Evolutionary conservation across 257 asterid species (phyloP).

Genomic region (Jacaranda copaia): DNA sequence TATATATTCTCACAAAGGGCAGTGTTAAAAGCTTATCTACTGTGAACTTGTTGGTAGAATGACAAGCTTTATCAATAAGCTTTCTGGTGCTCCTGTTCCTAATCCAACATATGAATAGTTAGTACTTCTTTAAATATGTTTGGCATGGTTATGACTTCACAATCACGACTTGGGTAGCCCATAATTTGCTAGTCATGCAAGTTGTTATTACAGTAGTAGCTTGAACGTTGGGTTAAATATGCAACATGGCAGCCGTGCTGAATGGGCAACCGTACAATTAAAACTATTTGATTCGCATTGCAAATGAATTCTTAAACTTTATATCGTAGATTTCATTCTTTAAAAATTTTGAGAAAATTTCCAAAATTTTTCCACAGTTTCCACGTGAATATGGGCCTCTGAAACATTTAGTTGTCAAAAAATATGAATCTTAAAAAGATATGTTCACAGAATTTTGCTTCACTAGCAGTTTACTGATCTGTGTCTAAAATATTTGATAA

Average conservation of each 20-base stretch:
- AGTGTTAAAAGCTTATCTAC: background rate
- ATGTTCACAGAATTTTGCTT: background rate
- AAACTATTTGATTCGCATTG: background rate
- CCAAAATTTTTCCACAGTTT: background rate
- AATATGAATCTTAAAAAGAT: background rate
- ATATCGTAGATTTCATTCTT: background rate
- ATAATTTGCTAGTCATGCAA: too few relatives aligned
- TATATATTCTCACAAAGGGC: background rate
- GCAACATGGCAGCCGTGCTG: background rate
- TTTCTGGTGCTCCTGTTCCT: background rate
- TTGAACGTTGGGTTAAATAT: background rate
- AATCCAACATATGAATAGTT: background rate
- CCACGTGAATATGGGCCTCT: background rate
- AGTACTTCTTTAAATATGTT: background rate
- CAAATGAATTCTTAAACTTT: background rate
- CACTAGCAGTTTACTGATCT: background rate
- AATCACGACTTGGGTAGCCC: background rate
- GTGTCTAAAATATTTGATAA: too few relatives aligned
- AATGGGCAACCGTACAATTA: background rate
- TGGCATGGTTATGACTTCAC: background rate
- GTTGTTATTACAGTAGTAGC: background rate
- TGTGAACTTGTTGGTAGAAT: background rate
- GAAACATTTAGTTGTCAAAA: background rate
- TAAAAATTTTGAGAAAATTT: background rate
- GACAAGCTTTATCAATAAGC: too few relatives aligned